phyloP scores from a whole-genome alignment of 2,329 filamentous ascomycete genomes.

The Epichloe sibirici region DNA sequence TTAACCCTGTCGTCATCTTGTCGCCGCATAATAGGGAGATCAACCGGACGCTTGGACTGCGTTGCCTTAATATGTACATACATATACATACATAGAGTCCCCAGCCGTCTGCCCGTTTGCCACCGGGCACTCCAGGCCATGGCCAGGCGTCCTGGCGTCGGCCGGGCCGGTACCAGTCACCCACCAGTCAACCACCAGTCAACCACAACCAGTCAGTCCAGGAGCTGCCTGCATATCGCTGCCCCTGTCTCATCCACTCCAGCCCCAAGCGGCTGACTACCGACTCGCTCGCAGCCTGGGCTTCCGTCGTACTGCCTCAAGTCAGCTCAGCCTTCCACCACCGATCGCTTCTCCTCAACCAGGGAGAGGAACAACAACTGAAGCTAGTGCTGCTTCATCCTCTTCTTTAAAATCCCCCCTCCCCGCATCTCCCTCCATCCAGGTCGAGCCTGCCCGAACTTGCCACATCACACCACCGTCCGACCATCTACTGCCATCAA shows the following conservation, averaged over 20 bases:
- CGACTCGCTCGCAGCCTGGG: not conserved
- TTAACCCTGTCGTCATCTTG: no score
- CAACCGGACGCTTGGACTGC: no score
- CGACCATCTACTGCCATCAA: not conserved
- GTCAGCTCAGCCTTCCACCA: not conserved
- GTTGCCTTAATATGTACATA: no score
- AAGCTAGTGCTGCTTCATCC: not conserved
- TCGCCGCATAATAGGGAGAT: no score
- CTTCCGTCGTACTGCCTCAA: not conserved
- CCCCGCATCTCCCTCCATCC: not conserved
- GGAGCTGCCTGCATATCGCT: not conserved
- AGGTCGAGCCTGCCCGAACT: not conserved
- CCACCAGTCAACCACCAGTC: no score
- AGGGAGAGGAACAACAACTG: not conserved
- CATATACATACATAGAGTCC: no score
- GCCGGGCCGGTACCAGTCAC: no score
- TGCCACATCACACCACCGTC: not conserved
- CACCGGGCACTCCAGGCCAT: no score
- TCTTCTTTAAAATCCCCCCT: not conserved
- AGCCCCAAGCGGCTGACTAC: not conserved
- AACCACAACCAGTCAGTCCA: no score
- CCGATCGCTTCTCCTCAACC: not conserved
- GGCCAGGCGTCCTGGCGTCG: no score
- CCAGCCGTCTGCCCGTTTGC: no score
- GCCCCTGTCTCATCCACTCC: not conserved